Base-by-base conservation (phyloP, 2,329 filamentous ascomycete species). In the Colletotrichum paranaense region DNA sequence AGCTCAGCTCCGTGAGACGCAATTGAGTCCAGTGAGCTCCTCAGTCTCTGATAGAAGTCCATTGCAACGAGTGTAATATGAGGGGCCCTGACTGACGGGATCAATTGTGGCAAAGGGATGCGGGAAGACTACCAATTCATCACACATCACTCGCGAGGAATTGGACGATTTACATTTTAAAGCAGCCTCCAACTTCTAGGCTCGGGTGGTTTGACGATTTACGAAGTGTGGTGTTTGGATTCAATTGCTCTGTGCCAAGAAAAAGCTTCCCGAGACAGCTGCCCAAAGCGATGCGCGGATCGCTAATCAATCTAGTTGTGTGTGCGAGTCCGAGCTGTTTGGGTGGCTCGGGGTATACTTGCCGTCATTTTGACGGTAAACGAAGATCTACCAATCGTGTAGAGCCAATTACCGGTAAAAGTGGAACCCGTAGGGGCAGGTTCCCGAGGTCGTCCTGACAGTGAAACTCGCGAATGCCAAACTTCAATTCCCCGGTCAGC, bases 1-100 rank as follows among this genome's bases (percentile, higher is more conserved):
- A 68, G 46, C 26, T 68, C 58, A 1, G 66, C 19, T 7, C 57
- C 58, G 19, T 63, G 24, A 22, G 24, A 24, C 11, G 46, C 42
- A 49, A 68, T 68, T 7, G 46, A 49, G 6, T 68, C 46, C 24
- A 68, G 5, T 16, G 46, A 56, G 7, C n/a, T 28, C 16, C 46
- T 62, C 6, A 67, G 4, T 38, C 60, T 53, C n/a, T 53, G 65
- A 11, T 62, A 53, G 19, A 67, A 30, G 8, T 67, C 65, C 65
- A 67, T 67, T n/a, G 46, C 38, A 9, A 8, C 28, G 26, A 46
- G 12, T 58, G 9, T 35, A 35, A 12, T 35, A 35, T 35, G 32
- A 12, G 32, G 32, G 11, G 32, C 9, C 3, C 32, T 35, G 32
- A 35, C 11, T 35, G 32, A 35, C 32, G 32, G 32, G 32, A 35